Evolutionary conservation across 2,329 filamentous ascomycete species (phyloP), one percentile per base, ranked within the genome.

Genomic region (Sporothrix pseudoabietina): DNA sequence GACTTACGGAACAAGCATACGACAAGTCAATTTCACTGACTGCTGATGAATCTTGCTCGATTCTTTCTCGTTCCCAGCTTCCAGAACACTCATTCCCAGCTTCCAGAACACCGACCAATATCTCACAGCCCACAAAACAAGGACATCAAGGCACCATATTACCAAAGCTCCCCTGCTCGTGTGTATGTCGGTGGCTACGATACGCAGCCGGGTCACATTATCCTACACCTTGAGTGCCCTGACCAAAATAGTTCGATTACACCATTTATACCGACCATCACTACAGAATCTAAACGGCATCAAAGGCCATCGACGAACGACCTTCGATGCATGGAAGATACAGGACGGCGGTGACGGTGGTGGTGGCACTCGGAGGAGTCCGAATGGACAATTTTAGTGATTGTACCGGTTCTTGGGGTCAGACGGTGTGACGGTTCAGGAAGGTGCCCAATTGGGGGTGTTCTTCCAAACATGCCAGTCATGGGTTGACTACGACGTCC

Each of bases 301-400:
- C 52, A 7, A 32, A 39, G 16, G 12, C 57, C 32, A 41, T 32
- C 16, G 32, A 39, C 57, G n/a, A 22, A 32, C 39, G 8, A 2
- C 39, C 61, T 41, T 66, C 22, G n/a, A 47, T 47, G n/a, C 35
- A 66, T 47, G 39, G 22, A 47, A 55, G 12, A 30, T 39, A 26
- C 35, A 26, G 26, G 35, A 35, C 39, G 44, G 14, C 44, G 44
- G 6, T 19, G 44, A 49, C n/a, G 39, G n/a, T 41, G n/a, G n/a
- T 66, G 39, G 39, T 66, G 39, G 7, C 61, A 26, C 39, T 44
- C 61, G 61, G 61, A 66, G 61, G 22, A 47, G 61, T 7, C 61
- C 61, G 61, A 66, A 66, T 66, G 39, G 35, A 19, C 39, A 66
- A 47, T 66, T 47, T 12, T 47, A 47, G 39, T 7, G 39, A 66